Base-by-base conservation (phyloP, 2,329 filamentous ascomycete species). In the Colletotrichum theobromicola region DNA sequence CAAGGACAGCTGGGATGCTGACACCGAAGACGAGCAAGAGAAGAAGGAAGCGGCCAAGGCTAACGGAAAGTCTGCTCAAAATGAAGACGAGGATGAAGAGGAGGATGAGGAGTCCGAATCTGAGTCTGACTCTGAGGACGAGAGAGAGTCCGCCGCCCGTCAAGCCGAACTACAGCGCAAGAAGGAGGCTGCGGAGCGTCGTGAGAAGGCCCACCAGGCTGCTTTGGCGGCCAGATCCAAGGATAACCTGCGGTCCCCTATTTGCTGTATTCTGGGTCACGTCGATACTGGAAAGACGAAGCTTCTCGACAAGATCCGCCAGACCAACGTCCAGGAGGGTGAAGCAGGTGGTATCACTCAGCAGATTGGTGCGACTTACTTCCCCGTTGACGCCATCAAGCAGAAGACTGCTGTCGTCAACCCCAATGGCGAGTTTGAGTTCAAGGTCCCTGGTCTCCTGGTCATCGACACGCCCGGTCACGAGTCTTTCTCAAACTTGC, bases 271-370 rank as follows among this genome's bases (percentile, higher is more conserved):
- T 90, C 92, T 99, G 77, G 97, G 97, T 81, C 97, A 99, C 91
- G 97, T 99, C 91, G 97, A 99, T 93, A 99, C 97, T 60, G 97
- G 97, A 84, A 99, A 99, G 89, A 99, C 97, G n/a, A 99, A 98
- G 88, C 89, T 99, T 77, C 90, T 99, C 73, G 97, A 99, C 89
- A 99, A 99, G 88, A 95, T 99, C 82, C 94, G 97, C 81, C 95
- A 98, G 85, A 98, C 97, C 72, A 98, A 99, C 82, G 97, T 99
- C 42, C 97, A 99, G 83, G 97, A 98, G 86, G 97, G 97, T 81
- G 97, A 99, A 91, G 97, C 97, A 53, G 97, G 97, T 89, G 97
- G 97, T 93, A 99, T 99, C 82, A 99, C 97, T 9, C 97, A 99
- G 87, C 97, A 99, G 86, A 99, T 99, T 82, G 97, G 97, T 93